Evolutionary conservation across 2,329 filamentous ascomycete species (phyloP), one percentile per base, ranked within the genome.

Genomic region (Talaromyces sp.): DNA sequence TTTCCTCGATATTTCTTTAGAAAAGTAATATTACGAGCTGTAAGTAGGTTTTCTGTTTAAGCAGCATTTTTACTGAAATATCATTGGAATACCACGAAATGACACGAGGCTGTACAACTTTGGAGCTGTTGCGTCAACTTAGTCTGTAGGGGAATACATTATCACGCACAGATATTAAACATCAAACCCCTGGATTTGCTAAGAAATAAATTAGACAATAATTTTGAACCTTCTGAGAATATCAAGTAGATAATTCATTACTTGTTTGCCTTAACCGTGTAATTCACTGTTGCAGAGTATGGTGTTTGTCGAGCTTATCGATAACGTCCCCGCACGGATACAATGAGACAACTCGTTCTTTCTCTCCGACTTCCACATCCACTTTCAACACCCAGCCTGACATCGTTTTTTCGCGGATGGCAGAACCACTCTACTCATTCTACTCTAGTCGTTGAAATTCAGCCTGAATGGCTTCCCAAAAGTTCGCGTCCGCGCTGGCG

Each of bases 401-500:
- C 24, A 46, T 19, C 43, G 12, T 5, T 17, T 5, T 8, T 17
- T 21, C 17, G 41, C 43, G 43, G n/a, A 46, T 46, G 43, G 43
- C 43, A 24, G 8, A 8, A 3, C 19, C 10, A 19, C n/a, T 12
- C 11, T 46, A 46, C 10, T 17, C 11, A 1, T 7, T 19, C n/a
- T 11, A 24, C 9, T 8, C 6, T 24, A 3, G 19, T 14, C 8
- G 1, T 46, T 24, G 21, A 24, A 46, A 4, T 24, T 11, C 19
- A 8, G 11, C 21, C 43, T 12, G 43, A 46, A 83, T 83, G 80
- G 79, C 80, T 35, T 82, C 81, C 24, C 69, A 79, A 62, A 75
- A 80, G 64, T 75, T 85, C 60, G 71, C 72, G 26, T 73, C 77
- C 54, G 78, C 80, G 56, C 72, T 86, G 12, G 72, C 79, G 62